Evolutionary conservation across 768 basidiomycete species (phyloP).

Genomic region (Auriscalpium vulgare): DNA sequence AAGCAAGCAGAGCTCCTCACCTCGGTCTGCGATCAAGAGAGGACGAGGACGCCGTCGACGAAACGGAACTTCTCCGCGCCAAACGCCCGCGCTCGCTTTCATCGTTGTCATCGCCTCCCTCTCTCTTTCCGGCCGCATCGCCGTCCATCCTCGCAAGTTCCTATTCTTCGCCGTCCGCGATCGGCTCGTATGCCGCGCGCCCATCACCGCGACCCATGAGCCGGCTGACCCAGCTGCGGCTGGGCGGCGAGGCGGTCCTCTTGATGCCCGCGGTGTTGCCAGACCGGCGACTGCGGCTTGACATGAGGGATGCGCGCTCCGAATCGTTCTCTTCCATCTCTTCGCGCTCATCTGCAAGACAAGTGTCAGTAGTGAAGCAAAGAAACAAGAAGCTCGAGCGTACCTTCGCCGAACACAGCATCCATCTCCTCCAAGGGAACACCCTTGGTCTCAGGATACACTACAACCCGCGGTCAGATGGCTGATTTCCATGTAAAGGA

Average conservation of each 20-base stretch:
- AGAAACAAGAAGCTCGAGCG: slow-evolving; percentile 1
- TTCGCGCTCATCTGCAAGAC: slow-evolving; percentile 36
- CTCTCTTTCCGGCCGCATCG: slow-evolving; percentile 21
- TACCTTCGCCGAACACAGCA: slow-evolving; percentile 82
- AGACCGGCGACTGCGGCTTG: slow-evolving; percentile 32
- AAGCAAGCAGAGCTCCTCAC: neutral
- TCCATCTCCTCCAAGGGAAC: slow-evolving; percentile 90
- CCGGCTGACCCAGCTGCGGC: slow-evolving; percentile 42
- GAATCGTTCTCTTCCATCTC: slow-evolving; percentile 62
- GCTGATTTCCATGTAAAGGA: neutral
- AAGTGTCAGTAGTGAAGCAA: neutral
- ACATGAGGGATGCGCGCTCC: slow-evolving; percentile 48
- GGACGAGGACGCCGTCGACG: slow-evolving; percentile 1
- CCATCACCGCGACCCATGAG: slow-evolving; percentile 35
- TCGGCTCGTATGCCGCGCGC: slow-evolving; percentile 38
- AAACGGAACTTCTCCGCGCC: neutral
- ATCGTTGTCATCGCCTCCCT: slow-evolving; percentile 14
- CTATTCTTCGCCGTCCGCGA: slow-evolving; percentile 44
- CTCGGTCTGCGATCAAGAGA: neutral
- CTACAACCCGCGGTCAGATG: slow-evolving; percentile 25
- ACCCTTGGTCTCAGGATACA: slow-evolving; percentile 83
- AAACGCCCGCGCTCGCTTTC: neutral
- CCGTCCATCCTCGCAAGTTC: slow-evolving; percentile 47
- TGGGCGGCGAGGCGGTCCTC: slow-evolving; percentile 14
- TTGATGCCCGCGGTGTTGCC: slow-evolving; percentile 20